These are phyloP conservation scores for Rhizopogon vulgaris DNA, from an alignment of 768 basidiomycete genomes.

Conservation along the genomic window DNA sequence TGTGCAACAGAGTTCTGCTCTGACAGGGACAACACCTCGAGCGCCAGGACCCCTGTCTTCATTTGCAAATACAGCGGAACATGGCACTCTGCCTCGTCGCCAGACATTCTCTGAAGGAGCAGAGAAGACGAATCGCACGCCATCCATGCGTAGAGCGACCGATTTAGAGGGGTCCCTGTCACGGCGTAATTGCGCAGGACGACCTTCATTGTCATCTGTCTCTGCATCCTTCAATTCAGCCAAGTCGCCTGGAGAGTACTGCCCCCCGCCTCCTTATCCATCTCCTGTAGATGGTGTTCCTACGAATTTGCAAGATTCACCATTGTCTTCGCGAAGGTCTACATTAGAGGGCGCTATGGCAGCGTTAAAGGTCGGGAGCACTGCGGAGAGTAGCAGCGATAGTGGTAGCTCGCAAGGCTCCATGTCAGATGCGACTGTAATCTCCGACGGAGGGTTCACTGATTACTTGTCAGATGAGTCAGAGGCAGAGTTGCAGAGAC, in stretches of 20 bases:
- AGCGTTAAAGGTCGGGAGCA: constrained; percentile 30
- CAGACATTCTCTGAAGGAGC: constrained; percentile 46
- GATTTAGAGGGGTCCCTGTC: constrained; percentile 47
- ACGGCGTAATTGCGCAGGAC: constrained; percentile 41
- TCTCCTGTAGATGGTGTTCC: constrained; percentile 17
- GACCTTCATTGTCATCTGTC: constrained; percentile 39
- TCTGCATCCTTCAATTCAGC: constrained; percentile 26
- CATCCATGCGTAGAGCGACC: constrained; percentile 52
- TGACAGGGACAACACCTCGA: constrained; percentile 24
- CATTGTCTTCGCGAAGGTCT: constrained; percentile 23
- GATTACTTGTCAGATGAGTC: constrained; percentile 91
- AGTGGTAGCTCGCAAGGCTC: constrained; percentile 45
- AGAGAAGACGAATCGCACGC: constrained; percentile 51
- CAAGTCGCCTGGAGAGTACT: constrained; percentile 16
- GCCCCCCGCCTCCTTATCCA: constrained; percentile 12
- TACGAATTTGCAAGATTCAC: constrained; percentile 24
- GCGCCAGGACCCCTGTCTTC: constrained; percentile 30
- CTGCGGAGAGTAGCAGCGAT: constrained; percentile 60
- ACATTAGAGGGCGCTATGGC: constrained; percentile 34
- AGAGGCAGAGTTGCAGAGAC: constrained; percentile 82
- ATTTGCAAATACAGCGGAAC: constrained; percentile 44
- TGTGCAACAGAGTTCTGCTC: constrained; percentile 17
- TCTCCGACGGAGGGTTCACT: constrained; percentile 83
- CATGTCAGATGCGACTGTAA: constrained; percentile 68
- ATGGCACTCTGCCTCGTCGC: constrained; percentile 38